Conservation (phyloP, 1,284 basidiomycete genomes). For the Microbotryum lychnidis-dioicae region DNA sequence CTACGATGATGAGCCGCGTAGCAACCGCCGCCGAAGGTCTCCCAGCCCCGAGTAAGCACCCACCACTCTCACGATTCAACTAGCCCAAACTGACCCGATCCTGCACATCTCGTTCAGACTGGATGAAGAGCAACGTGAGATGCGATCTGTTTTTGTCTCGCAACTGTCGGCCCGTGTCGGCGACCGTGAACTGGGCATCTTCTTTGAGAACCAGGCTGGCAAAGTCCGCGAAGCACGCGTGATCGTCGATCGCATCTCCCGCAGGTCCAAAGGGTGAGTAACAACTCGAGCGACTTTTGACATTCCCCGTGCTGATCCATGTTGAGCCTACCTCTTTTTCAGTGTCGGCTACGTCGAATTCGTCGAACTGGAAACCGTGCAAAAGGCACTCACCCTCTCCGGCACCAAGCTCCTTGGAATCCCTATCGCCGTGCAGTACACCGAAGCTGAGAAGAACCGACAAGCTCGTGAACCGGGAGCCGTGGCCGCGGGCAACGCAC, state of each 20-base stretch:
- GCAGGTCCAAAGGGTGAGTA: slow-evolving; percentile 86
- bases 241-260: slow-evolving; percentile 84
- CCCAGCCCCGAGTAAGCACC: slow-evolving; percentile 22
- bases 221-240: slow-evolving; percentile 90
- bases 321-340: slow-evolving; percentile 17
- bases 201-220: slow-evolving; percentile 82
- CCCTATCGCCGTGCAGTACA: slow-evolving; percentile 90
- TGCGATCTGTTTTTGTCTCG: slow-evolving; percentile 92
- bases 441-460: slow-evolving; percentile 88
- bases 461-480: slow-evolving; percentile 45
- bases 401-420: slow-evolving; percentile 96
- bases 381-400: slow-evolving; percentile 76
- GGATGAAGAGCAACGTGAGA: slow-evolving; percentile 30
- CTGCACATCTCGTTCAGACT: background rate
- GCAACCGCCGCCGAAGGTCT: slow-evolving; percentile 2
- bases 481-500: slow-evolving; percentile 1
- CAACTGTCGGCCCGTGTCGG: slow-evolving; percentile 93
- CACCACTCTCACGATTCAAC: no score
- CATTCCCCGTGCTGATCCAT: background rate
- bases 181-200: slow-evolving; percentile 90
- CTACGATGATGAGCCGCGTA: slow-evolving; percentile 15
- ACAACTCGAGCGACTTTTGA: background rate
- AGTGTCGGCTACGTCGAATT: slow-evolving; percentile 97
- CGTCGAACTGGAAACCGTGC: slow-evolving; percentile 76
- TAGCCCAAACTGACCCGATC: background rate